Base-by-base conservation (phyloP, 2,329 filamentous ascomycete species). In the Venturia oleaginea region DNA sequence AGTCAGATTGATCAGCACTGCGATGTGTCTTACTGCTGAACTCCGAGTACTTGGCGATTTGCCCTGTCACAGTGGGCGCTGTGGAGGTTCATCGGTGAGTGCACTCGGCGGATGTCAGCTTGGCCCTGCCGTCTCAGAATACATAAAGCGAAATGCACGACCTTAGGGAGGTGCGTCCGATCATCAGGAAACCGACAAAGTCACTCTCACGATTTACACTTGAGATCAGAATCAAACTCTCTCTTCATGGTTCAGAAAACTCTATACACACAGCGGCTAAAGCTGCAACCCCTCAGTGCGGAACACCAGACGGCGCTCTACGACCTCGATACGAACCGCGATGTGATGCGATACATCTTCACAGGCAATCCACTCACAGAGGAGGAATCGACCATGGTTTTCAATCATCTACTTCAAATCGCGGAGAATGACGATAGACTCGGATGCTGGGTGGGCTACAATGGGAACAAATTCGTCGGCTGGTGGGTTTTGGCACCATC, bases 261-360 rank as follows among this genome's bases (percentile, higher is more conserved):
- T 30, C 19, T 61, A 24, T 11, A 43, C 8, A 61, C 59, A 46
- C 32, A 30, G 42, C 59, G 59, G 30, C 59, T 61, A 4, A 11
- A 22, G n/a, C 37, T 61, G 59, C 59, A 61, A 5, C 59, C 59
- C 27, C 59, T 61, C 17, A 19, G 37, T 11, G 4, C 34, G 24
- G 38, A 61, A 32, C 37, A 61, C 42, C 24, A 46, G 8, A 15
- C n/a, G 3, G 59, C 37, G 42, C 59, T 61, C 22, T 61, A 43
- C 24, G 59, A 61, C 10, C 59, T 61, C 15, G 59, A 61, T 17
- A 13, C 37, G 27, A 46, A 30, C 27, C 37, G 17, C 19, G 59
- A 61, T n/a, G 59, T 61, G 34, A 61, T 61, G 59, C 19, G 38
- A 30, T 61, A 61, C 59, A 61, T 61, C n/a, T 61, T 61, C 59